Base-by-base conservation (phyloP, 768 basidiomycete genomes). In the Boletales sp. region DNA sequence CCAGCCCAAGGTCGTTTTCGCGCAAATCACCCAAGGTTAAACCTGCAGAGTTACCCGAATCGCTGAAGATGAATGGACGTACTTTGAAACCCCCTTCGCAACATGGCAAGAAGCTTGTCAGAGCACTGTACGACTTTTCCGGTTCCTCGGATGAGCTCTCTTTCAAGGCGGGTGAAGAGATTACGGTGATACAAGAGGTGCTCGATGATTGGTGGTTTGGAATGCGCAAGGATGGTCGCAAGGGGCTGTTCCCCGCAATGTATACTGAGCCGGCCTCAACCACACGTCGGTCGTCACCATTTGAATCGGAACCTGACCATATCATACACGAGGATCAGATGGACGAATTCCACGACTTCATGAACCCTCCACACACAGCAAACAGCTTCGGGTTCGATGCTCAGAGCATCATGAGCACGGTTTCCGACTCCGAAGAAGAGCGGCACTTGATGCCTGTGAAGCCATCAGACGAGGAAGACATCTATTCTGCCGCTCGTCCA, bases 171-270 rank as follows among this genome's bases (percentile, higher is more conserved):
- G 93, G 91, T 1, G 84, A 86, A 36, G 81, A 90, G 56, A 86
- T 97, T 49, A 66, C 76, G 13, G 83, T 94, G 27, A 58, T 90
- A 27, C 83, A 82, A 31, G 90, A 94, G 64, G 88, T 93, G 1
- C 72, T 91, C 31, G 87, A 90, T 53, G 91, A 83, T 52, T 94
- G 93, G 93, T 94, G 90, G 87, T 80, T 92, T 73, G 93, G 92
- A 8, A 83, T 87, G 62, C 64, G 82, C 31, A 57, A 52, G 39
- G 70, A 78, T 48, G 90, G 88, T 2, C 74, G 74, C 53, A 82
- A 77, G 45, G 93, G 93, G 13, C 64, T 95, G 37, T 94, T 97
- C 75, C 93, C 93, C 0, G 77, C 81, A 2, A 77, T 82, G 7
- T 87, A 91, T 66, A 84, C 83, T 9, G 87, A 91, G 56, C 47